Evolutionary conservation across 306 rosid species (phyloP).

Genomic region (Potentilla sterilis): DNA sequence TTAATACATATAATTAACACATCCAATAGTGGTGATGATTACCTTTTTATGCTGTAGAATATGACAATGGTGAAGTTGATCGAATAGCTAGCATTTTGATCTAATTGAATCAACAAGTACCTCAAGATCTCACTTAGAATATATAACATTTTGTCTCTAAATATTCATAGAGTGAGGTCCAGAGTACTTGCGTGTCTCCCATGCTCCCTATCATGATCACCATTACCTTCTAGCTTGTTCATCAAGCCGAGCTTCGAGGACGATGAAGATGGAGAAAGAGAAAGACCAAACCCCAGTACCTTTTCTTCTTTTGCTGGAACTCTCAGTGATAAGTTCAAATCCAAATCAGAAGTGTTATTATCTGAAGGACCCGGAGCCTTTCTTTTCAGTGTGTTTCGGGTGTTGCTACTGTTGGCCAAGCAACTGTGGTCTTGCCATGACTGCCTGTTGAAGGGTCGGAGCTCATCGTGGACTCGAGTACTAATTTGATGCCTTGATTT

Average conservation of each 20-base stretch:
- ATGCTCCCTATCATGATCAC: constrained; percentile 9
- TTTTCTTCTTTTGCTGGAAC: constrained; percentile 22
- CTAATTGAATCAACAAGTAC: constrained; percentile 28
- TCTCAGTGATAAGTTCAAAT: constrained; percentile 34
- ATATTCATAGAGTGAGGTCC: constrained; percentile 48
- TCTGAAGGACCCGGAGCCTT: constrained; percentile 20
- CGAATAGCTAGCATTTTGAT: constrained; percentile 13
- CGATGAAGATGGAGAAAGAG: constrained; percentile 34
- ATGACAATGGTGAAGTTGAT: constrained; percentile 25
- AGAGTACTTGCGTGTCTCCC: constrained; percentile 36
- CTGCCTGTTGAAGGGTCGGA: constrained; percentile 10
- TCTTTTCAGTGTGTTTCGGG: constrained; percentile 27
- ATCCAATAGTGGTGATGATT: constrained; percentile 8
- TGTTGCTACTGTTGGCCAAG: neutral
- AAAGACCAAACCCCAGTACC: constrained; percentile 23
- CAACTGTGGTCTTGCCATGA: constrained; percentile 17
- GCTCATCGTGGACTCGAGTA: constrained; percentile 4
- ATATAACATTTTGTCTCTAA: constrained; percentile 21
- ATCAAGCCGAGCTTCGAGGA: constrained; percentile 22
- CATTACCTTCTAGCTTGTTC: constrained; percentile 7
- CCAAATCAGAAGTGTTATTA: constrained; percentile 8
- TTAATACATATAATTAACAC: neutral
- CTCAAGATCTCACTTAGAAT: constrained; percentile 43
- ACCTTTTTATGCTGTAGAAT: constrained; percentile 25
- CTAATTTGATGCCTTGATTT: constrained; percentile 15